A percentile compares a stretch with the other conserved stretches of the same genome.
These are phyloP conservation scores for Tolypocladium ovalisporum DNA, from an alignment of 2,329 filamentous ascomycete genomes.

Conservation along the genomic window DNA sequence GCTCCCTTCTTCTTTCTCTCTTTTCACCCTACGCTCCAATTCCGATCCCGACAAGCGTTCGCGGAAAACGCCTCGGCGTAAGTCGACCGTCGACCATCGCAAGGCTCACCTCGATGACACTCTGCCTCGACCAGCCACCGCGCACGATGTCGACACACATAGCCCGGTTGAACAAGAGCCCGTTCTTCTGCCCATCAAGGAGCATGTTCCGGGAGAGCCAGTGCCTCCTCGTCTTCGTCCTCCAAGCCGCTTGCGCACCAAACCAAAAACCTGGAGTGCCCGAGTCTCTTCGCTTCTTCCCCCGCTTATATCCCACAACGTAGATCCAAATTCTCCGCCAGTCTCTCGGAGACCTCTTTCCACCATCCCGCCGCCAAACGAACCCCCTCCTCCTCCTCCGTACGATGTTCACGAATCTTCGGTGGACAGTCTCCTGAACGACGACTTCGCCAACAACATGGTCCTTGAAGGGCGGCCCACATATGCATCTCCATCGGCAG, in stretches of 20 bases:
- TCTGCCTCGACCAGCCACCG: neutral
- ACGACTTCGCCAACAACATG: neutral
- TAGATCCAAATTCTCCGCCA: conserved; percentile 14
- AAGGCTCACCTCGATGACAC: neutral
- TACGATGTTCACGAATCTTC: neutral
- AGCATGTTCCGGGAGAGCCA: conserved; percentile 5
- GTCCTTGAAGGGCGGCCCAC: neutral
- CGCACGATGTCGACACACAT: neutral
- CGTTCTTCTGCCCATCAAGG: neutral
- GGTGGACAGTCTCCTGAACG: neutral
- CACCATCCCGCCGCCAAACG: conserved; percentile 1
- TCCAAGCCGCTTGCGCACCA: conserved; percentile 13
- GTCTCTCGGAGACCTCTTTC: conserved; percentile 14
- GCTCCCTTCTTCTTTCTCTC: conserved; percentile 24
- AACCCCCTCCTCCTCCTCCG: conserved; percentile 12
- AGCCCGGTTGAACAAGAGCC: neutral
- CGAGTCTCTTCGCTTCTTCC: conserved; percentile 25
- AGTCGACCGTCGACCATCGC: neutral
- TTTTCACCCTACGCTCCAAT: conserved; percentile 20
- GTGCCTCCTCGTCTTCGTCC: conserved; percentile 9
- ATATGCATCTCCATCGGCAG: neutral
- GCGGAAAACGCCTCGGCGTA: conserved; percentile 3
- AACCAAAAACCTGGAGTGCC: conserved; percentile 23
- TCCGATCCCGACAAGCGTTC: conserved; percentile 12
- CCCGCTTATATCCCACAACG: conserved; percentile 23